Evolutionary conservation across 441 rosid species (phyloP), one percentile per base, ranked within the genome.

Genomic region (Cnidoscolus chayamansa): DNA sequence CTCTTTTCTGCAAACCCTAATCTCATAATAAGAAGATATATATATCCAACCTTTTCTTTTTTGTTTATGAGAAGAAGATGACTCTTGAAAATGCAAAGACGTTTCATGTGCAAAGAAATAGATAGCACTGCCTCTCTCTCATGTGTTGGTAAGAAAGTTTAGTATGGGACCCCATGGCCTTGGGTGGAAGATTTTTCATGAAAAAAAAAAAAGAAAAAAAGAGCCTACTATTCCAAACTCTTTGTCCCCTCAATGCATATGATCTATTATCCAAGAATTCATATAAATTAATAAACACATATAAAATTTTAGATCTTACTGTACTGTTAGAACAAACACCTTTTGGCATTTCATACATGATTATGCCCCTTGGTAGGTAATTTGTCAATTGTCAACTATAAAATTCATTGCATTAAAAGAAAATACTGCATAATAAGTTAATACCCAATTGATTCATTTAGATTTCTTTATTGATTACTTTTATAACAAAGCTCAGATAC

Each of bases 71-170:
- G 37, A 71, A 71, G 72, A 75, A 71, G 72, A 75, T 73, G 73
- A 81, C 63, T 65, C 79, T 63, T 56, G 75, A 76, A 76, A 76
- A 70, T 78, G 62, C 25, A 60, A 65, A 48, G 16, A 74, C 47
- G 75, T 72, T 84, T 25, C 25, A 25, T 25, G 25, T 25, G 25
- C 25, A 25, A 25, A 25, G 25, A 25, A 25, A 25, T 25, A 25
- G 25, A 25, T 25, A 25, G 25, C 25, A 25, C 25, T 25, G 25
- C 25, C 63, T 13, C 40, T 32, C 70, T 2, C 19, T 70, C 68
- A 35, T 65, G 74, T 57, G 62, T 70, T 48, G 5, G 31, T 30
- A 58, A 30, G 64, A 79, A 77, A 66, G 31, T 65, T 56, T 61
- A 48, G 73, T 10, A 61, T 68, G 80, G 80, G 80, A 55, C 75